A percentile compares a stretch with the other conserved stretches of the same genome.
These are phyloP conservation scores for Xylaria flabelliformis DNA, from an alignment of 495 filamentous ascomycete species.

Conservation along the genomic window DNA sequence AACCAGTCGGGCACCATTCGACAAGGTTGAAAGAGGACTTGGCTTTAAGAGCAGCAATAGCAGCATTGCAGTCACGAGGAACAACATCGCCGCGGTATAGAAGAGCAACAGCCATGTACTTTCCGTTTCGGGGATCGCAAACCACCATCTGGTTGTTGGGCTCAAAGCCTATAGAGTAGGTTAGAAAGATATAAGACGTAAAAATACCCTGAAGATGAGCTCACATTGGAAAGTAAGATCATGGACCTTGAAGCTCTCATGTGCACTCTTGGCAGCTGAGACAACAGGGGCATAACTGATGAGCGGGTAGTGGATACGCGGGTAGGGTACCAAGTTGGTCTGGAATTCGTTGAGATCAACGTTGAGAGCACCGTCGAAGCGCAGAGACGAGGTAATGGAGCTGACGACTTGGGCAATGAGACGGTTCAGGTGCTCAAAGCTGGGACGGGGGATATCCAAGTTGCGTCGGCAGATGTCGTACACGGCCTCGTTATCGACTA, in stretches of 20 bases:
- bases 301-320: slow-evolving; percentile 89
- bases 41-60: slow-evolving; percentile 82
- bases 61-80: slow-evolving; percentile 80
- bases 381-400: slow-evolving; percentile 87
- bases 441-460: slow-evolving; percentile 84
- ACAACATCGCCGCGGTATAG: slow-evolving; percentile 91
- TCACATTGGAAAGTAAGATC: slow-evolving; percentile 88
- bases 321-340: slow-evolving; percentile 91
- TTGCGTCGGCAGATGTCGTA: slow-evolving; percentile 92
- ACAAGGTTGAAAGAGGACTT: slow-evolving; percentile 90
- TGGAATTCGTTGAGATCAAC: slow-evolving; percentile 95
- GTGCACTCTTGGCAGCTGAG: slow-evolving; percentile 77
- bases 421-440: slow-evolving; percentile 88
- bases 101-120: slow-evolving; percentile 93
- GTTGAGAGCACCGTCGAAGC: slow-evolving; percentile 90
- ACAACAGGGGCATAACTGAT: slow-evolving; percentile 91
- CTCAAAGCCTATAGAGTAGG: slow-evolving; percentile 68
- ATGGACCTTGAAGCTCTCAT: slow-evolving; percentile 90
- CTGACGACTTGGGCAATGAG: slow-evolving; percentile 91
- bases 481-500: slow-evolving; percentile 92
- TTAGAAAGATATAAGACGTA: slow-evolving; percentile 26
- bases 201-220: slow-evolving; percentile 30
- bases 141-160: slow-evolving; percentile 97
- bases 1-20: slow-evolving; percentile 95
- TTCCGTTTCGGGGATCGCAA: slow-evolving; percentile 88